Percentiles rank a stretch among this genome's conserved stretches.
Evolutionary conservation across 805 yeast species (phyloP).

Genomic region (Sungouiella thailandica): DNA sequence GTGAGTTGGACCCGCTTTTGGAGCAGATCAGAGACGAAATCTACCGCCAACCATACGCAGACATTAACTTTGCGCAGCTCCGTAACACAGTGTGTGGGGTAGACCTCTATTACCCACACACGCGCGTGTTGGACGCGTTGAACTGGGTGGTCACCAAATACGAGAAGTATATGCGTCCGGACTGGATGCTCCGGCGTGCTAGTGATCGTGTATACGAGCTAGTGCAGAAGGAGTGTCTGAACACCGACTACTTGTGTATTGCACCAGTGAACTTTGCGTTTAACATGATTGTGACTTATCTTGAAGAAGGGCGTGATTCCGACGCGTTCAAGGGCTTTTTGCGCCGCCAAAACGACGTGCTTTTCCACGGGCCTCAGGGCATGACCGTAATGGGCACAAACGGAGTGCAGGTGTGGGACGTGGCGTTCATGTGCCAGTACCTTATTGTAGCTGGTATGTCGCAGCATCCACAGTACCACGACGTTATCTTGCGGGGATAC

Average conservation of each 20-base stretch:
- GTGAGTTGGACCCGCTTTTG: conserved; percentile 61
- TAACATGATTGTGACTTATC: conserved; percentile 64
- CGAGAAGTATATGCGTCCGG: conserved; percentile 72
- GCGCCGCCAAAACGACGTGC: conserved; percentile 64
- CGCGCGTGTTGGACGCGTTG: conserved; percentile 54
- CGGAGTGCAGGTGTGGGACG: conserved; percentile 97
- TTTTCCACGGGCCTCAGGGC: conserved; percentile 87
- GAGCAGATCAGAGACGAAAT: conserved; percentile 70
- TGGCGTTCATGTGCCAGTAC: conserved; percentile 85
- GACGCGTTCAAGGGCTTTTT: conserved; percentile 50
- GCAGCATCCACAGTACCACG: conserved; percentile 58
- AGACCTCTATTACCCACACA: conserved; percentile 92
- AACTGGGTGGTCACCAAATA: conserved; percentile 59
- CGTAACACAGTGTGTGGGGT: conserved; percentile 87
- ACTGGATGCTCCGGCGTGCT: conserved; percentile 55
- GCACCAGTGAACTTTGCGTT: conserved; percentile 94
- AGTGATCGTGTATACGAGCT: conserved; percentile 54
- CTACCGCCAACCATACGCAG: conserved; percentile 59
- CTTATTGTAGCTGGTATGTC: conserved; percentile 76
- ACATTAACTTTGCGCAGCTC: conserved; percentile 62
- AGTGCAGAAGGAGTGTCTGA: conserved; percentile 66
- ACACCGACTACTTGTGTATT: conserved; percentile 78
- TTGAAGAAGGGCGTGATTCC: conserved; percentile 69
- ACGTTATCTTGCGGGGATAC: conserved; percentile 60
- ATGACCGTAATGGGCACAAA: conserved; percentile 94